Conservation (phyloP, 2,329 filamentous ascomycete genomes). For the Venturia asperata region DNA sequence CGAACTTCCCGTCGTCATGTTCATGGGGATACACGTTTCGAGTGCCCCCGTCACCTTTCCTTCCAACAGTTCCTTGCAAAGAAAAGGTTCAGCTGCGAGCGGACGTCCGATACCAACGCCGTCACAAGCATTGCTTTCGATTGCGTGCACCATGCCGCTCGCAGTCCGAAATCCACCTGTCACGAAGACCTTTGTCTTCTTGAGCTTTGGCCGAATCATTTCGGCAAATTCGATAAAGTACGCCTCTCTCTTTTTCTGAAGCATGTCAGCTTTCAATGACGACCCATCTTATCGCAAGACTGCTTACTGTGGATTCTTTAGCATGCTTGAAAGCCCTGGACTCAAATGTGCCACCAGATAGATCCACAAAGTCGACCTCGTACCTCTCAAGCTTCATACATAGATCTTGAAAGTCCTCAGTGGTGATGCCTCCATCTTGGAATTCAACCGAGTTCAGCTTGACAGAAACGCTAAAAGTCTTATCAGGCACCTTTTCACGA, state of each 20-base stretch:
- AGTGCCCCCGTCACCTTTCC: slow-evolving; percentile 45
- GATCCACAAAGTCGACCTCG: slow-evolving; percentile 51
- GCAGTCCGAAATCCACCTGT: slow-evolving; percentile 53
- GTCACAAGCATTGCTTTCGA: slow-evolving; percentile 42
- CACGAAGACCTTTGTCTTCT: slow-evolving; percentile 51
- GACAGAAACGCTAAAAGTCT: slow-evolving; percentile 44
- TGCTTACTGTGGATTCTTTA: slow-evolving; percentile 42
- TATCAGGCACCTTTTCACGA: slow-evolving; percentile 29
- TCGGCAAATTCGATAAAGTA: slow-evolving; percentile 57
- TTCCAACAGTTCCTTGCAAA: slow-evolving; percentile 41
- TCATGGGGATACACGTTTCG: slow-evolving; percentile 30
- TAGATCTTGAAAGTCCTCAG: slow-evolving; percentile 45
- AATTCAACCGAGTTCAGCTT: slow-evolving; percentile 55
- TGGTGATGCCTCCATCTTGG: slow-evolving; percentile 46
- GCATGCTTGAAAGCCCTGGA: slow-evolving; percentile 45
- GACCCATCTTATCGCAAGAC: neutral
- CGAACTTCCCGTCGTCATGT: slow-evolving; percentile 28
- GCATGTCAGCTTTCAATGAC: neutral
- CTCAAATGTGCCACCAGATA: slow-evolving; percentile 56
- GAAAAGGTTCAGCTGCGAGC: slow-evolving; percentile 44
- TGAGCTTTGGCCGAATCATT: slow-evolving; percentile 41
- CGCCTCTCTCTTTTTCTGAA: slow-evolving; percentile 45
- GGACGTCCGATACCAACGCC: slow-evolving; percentile 54
- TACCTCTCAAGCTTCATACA: slow-evolving; percentile 43
- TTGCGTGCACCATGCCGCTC: slow-evolving; percentile 50